Evolutionary conservation across 345 rosid species (phyloP), one percentile per base, ranked within the genome.

Genomic region (Arabidopsis suecica): DNA sequence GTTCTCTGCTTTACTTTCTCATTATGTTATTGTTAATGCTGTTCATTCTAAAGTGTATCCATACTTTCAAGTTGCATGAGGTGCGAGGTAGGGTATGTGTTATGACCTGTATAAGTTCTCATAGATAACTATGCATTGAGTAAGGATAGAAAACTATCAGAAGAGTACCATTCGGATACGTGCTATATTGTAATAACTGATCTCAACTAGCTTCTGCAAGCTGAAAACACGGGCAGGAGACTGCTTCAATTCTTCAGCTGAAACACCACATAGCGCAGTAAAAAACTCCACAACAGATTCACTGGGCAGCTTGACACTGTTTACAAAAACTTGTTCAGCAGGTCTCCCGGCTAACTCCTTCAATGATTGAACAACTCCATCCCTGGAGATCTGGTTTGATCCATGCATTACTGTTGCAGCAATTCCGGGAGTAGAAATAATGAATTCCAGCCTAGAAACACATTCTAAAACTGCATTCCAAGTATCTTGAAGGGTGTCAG

Each of bases 391-490:
- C 86, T 92, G 99, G 83, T 92, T 95, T 74, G 99, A 95, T 67
- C 98, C 98, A 69, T 84, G 86, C 98, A 92, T 92, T 49, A 95
- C 98, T 84, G 93, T 89, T 82, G 94, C 97, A 70, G 98, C 76
- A 81, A 95, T 87, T 67, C 89, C 82, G 13, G 98, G 97, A 69
- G 98, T 92, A 73, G 99, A 88, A 7, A 91, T 75, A 50, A 95
- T 92, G 74, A 73, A 92, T 84, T 92, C 98, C 75, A 95, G 97
- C 72, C 99, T 94, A 68, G 99, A 90, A 80, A 92, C 97, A 80
- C 99, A 95, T 86, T 92, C 99, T 63, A 95, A 72, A 65, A 95
- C 94, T 60, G 98, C 99, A 85, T 95, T 95, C 98, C 99, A 95
- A n/a, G 99, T 92, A 84, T 95, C 98, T 74, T 87, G 97, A 78